A percentile compares a stretch with the other conserved stretches of the same genome.
These are phyloP conservation scores for Triticum urartu DNA, from an alignment of 176 grass and related monocot species.

Conservation along the genomic window DNA sequence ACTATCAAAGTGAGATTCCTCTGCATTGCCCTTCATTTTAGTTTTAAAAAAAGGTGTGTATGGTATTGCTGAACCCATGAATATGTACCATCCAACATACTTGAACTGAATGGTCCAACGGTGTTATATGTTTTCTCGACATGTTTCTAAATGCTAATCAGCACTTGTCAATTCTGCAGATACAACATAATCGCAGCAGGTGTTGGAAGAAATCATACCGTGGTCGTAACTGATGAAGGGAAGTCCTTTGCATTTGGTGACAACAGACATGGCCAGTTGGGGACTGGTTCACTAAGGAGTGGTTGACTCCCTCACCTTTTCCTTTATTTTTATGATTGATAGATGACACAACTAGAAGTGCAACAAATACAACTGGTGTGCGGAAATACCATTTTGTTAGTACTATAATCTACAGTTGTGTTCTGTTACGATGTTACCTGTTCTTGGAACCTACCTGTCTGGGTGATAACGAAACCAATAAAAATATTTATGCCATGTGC, in stretches of 20 bases:
- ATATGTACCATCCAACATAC: neutral
- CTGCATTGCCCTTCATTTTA: neutral
- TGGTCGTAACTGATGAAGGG: constrained; percentile 73
- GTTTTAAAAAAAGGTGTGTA: neutral
- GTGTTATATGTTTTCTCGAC: neutral
- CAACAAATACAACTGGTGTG: neutral
- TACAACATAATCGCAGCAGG: constrained; percentile 63
- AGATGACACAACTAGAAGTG: neutral
- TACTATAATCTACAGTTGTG: neutral
- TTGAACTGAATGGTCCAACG: neutral
- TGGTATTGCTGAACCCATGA: neutral
- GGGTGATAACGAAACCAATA: neutral
- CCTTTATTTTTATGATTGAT: neutral
- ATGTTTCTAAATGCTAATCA: constrained; percentile 2
- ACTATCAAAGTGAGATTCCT: constrained; percentile 66
- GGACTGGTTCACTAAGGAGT: constrained; percentile 64
- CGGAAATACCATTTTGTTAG: neutral
- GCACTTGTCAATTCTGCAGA: constrained; percentile 39
- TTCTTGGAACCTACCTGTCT: neutral
- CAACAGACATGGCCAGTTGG: constrained; percentile 90
- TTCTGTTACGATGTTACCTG: neutral
- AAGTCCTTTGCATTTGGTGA: constrained; percentile 85
- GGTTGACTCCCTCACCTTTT: constrained; percentile 40
- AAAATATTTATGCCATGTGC: neutral
- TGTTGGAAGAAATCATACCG: constrained; percentile 82